Evolutionary conservation across 192 early-diverging fungal genomes (phyloP), one percentile per base, ranked within the genome.

Genomic region (Gonapodya prolifera): DNA sequence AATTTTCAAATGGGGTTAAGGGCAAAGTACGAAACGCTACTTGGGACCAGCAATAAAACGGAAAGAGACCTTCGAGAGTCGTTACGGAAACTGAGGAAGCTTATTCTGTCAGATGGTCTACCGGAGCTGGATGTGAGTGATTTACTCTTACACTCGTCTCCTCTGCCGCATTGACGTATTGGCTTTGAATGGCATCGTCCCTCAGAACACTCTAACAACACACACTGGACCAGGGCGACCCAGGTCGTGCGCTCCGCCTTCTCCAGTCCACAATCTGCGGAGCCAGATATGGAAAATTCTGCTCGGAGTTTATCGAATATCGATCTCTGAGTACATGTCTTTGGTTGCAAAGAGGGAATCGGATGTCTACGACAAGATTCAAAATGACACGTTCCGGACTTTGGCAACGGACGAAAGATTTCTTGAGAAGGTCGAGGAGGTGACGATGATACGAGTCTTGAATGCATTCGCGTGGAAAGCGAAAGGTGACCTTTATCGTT

Each of bases 341-440:
- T 83, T 94, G 0, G 86, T 96, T 35, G 81, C 87, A 16, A 84
- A 87, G 69, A 92, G 93, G 29, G 90, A 91, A 23, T 92, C 90
- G n/a, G 61, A 77, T 0, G 88, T 91, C 16, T 90, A 91, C 16
- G 89, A 88, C 71, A 95, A 96, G 81, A 93, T 98, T 80, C 85
- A 91, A 77, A 94, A 98, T 81, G 96, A 98, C 80, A 91, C 94
- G 0, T 95, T 96, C 81, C 81, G 94, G 34, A 95, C 95, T 0
- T 82, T 95, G 81, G 87, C 91, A 0, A 94, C 89, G 0, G 94
- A 98, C 83, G 82, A 82, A 32, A 87, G 86, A 69, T 96, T 95
- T 80, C 82, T 85, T 2, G 86, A 88, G 33, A 71, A 84, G 33
- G 94, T 96, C 28, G 82, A 89, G 8, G 90, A 95, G 30, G 89